phyloP scores from a whole-genome alignment of 1,284 basidiomycete species.

The Athelia sp. region DNA sequence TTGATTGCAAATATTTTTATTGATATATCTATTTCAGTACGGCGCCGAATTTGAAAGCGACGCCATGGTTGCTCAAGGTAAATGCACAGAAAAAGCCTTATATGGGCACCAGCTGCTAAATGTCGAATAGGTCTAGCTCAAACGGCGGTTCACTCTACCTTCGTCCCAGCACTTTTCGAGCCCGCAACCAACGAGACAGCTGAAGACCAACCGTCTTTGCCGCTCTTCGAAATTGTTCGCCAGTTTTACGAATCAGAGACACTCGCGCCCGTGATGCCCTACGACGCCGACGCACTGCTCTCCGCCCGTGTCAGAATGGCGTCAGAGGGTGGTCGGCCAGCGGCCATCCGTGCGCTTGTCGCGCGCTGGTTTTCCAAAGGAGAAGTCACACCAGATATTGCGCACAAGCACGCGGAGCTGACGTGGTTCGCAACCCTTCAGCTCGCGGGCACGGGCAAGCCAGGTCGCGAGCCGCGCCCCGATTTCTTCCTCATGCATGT shows the following conservation, averaged over 20 bases:
- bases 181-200: slow-evolving; percentile 6
- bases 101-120: too few species aligned
- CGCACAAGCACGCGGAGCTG: slow-evolving; percentile 46
- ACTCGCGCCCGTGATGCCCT: slow-evolving; percentile 49
- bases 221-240: slow-evolving; percentile 46
- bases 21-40: slow-evolving; percentile 32
- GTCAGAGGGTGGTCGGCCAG: slow-evolving; percentile 33
- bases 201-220: slow-evolving; percentile 18
- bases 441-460: slow-evolving; percentile 45
- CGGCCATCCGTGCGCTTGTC: slow-evolving; percentile 43
- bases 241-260: slow-evolving; percentile 48
- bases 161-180: slow-evolving; percentile 28
- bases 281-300: slow-evolving; percentile 40
- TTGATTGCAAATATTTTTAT: not conserved
- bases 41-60: slow-evolving; percentile 56
- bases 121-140: slow-evolving; percentile 43
- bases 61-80: slow-evolving; percentile 50
- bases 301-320: slow-evolving; percentile 30
- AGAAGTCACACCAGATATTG: slow-evolving; percentile 31
- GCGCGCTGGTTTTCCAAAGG: slow-evolving; percentile 34
- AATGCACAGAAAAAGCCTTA: not conserved
- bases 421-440: slow-evolving; percentile 49
- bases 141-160: slow-evolving; percentile 41
- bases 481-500: slow-evolving; percentile 76
- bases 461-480: slow-evolving; percentile 44